phyloP scores from a whole-genome alignment of 2,329 filamentous ascomycete species.

The Ceratocystis alfenasii region DNA sequence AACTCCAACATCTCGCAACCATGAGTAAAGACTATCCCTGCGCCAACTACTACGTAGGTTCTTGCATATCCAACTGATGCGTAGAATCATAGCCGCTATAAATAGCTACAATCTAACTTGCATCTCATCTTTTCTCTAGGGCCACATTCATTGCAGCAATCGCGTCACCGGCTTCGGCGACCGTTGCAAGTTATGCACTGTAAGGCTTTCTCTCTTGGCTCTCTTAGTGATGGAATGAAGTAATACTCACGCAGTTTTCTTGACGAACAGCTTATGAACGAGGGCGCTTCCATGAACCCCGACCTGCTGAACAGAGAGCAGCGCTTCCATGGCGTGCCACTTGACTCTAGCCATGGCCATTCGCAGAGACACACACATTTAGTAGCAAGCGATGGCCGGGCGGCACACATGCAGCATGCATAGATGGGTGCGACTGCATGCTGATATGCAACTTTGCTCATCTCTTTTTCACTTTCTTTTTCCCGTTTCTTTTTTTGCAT shows the following conservation, averaged over 20 bases:
- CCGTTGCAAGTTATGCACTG: conserved; percentile 27
- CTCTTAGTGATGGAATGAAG: too few relatives aligned
- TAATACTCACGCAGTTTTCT: background rate
- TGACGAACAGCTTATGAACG: conserved; percentile 9
- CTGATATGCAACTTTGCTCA: background rate
- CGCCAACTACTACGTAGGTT: conserved; percentile 29
- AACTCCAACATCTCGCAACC: background rate
- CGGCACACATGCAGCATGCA: conserved; percentile 5
- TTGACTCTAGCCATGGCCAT: background rate
- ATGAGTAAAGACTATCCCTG: conserved; percentile 28
- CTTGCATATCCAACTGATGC: background rate
- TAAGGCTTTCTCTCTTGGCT: conserved; percentile 19
- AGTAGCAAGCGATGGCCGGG: background rate
- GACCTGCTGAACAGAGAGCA: conserved; percentile 13
- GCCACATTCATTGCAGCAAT: conserved; percentile 29
- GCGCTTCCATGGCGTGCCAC: conserved; percentile 12
- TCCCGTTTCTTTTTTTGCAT: background rate
- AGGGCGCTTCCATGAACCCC: conserved; percentile 17
- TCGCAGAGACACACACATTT: background rate
- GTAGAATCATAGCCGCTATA: background rate
- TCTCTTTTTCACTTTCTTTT: background rate
- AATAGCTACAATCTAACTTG: background rate
- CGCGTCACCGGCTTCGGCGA: conserved; percentile 28
- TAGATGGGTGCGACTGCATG: background rate
- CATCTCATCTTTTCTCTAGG: conserved; percentile 22